These are phyloP conservation scores for Gossypium turneri DNA, from an alignment of 345 rosid genomes.

Conservation along the genomic window DNA sequence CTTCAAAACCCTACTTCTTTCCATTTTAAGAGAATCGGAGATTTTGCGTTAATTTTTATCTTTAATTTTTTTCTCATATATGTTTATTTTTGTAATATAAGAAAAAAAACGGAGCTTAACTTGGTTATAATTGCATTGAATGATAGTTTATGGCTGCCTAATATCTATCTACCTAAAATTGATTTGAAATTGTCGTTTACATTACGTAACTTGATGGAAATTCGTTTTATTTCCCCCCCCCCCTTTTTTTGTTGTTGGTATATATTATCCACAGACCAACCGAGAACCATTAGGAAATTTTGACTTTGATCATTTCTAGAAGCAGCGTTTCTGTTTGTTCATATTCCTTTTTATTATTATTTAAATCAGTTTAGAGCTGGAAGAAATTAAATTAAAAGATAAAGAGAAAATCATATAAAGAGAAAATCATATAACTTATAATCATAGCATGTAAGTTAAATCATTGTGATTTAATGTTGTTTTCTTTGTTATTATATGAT, in stretches of 20 bases:
- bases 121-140: neutral
- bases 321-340: neutral
- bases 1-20: slow-evolving; percentile 1
- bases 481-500: neutral
- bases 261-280: neutral
- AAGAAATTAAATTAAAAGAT: neutral
- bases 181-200: neutral
- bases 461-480: slow-evolving; percentile 3
- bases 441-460: neutral
- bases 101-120: neutral
- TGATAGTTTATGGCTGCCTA: neutral
- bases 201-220: neutral
- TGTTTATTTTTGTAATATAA: neutral
- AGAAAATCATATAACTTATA: neutral
- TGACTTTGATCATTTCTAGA: neutral
- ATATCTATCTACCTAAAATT: too few relatives aligned
- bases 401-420: neutral
- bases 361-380: neutral
- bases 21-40: neutral
- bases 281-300: neutral
- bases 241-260: neutral
- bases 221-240: neutral
- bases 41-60: neutral
- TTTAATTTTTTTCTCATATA: neutral
- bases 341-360: neutral